Evolutionary conservation across 768 basidiomycete genomes (phyloP).

Genomic region (Suillus cothurnatus): DNA sequence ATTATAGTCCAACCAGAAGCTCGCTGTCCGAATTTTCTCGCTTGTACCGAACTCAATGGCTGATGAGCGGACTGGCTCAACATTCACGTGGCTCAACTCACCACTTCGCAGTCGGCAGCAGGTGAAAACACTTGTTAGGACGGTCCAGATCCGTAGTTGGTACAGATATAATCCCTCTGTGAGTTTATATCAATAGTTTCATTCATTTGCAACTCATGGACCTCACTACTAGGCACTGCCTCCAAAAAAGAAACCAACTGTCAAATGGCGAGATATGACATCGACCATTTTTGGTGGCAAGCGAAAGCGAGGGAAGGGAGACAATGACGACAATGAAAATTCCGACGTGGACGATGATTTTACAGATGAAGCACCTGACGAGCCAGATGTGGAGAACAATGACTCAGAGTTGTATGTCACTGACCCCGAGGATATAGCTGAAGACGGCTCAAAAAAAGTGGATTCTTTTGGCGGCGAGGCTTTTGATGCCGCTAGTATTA

Average conservation of each 20-base stretch:
- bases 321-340: background rate
- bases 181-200: too few species aligned
- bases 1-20: slow-evolving; percentile 11
- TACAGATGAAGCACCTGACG: background rate
- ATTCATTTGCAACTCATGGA: too few species aligned
- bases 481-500: background rate
- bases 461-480: background rate
- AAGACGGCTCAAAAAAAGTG: background rate
- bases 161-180: too few species aligned
- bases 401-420: background rate
- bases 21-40: slow-evolving; percentile 26
- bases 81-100: slow-evolving; percentile 22
- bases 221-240: background rate
- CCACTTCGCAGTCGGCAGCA: too few species aligned
- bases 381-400: background rate
- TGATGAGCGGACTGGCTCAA: slow-evolving; percentile 28
- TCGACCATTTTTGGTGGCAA: background rate
- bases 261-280: background rate
- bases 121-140: too few species aligned
- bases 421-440: background rate
- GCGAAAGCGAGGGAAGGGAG: background rate
- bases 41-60: slow-evolving; percentile 31
- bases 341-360: background rate
- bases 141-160: background rate
- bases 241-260: background rate